Evolutionary conservation across 2,329 filamentous ascomycete species (phyloP).

Genomic region (Penicillium sclerotigenum): DNA sequence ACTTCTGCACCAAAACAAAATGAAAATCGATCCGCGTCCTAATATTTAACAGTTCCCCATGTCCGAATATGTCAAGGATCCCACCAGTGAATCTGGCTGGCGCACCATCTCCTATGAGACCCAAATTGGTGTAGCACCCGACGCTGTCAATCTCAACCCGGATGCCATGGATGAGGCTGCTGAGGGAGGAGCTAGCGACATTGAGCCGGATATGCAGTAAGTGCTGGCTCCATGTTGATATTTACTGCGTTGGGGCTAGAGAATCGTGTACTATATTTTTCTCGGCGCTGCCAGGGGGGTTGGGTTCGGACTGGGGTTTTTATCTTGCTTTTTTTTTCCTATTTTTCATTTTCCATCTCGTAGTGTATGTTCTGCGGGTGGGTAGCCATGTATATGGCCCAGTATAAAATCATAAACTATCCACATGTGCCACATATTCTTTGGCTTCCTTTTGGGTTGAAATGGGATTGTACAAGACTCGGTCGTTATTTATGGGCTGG

Average conservation of each 20-base stretch:
- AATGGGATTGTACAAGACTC: background rate
- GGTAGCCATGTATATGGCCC: background rate
- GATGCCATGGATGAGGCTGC: constrained; percentile 47
- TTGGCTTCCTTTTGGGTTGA: background rate
- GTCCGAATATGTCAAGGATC: constrained; percentile 62
- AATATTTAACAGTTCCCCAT: constrained; percentile 55
- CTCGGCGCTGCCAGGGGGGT: constrained; percentile 3
- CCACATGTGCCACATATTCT: background rate
- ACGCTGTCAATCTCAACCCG: constrained; percentile 44
- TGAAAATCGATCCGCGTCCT: background rate
- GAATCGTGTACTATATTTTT: constrained; percentile 6
- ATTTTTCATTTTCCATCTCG: background rate
- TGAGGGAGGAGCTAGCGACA: constrained; percentile 34
- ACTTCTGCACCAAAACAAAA: background rate
- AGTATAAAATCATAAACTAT: constrained; percentile 2
- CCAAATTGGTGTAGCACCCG: constrained; percentile 34
- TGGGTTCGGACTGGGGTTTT: background rate
- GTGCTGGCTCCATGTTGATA: background rate
- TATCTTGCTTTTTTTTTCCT: background rate
- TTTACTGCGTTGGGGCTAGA: background rate
- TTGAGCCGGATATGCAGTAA: constrained; percentile 36
- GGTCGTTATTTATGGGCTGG: background rate
- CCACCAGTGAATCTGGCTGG: constrained; percentile 53
- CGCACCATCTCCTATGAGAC: constrained; percentile 55
- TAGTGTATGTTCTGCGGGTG: background rate